These are phyloP conservation scores for Mycena crocata DNA, from an alignment of 768 basidiomycete species.

Conservation along the genomic window DNA sequence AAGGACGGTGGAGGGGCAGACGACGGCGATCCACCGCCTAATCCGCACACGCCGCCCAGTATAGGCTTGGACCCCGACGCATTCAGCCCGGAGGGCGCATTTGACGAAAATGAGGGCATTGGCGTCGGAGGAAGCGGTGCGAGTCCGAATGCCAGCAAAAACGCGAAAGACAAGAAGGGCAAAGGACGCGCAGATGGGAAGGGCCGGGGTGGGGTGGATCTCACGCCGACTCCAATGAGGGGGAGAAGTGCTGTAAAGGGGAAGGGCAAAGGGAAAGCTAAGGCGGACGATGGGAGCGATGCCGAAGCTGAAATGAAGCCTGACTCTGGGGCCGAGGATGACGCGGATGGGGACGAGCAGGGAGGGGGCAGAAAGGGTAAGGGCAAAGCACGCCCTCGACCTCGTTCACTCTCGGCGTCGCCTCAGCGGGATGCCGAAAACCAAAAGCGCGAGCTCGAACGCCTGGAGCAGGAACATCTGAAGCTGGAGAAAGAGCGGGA, in stretches of 20 bases:
- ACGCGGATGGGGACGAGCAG: background rate
- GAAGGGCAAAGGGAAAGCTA: constrained; percentile 7
- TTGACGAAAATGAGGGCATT: background rate
- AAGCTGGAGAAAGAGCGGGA: constrained; percentile 18
- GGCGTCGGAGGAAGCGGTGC: too few relatives aligned
- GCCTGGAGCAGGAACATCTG: constrained; percentile 33
- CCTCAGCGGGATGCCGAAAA: constrained; percentile 40
- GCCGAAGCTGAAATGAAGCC: too few relatives aligned
- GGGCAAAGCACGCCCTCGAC: constrained; percentile 18
- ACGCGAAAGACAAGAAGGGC: constrained; percentile 3
- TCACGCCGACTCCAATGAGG: constrained; percentile 43
- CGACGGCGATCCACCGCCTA: constrained; percentile 35
- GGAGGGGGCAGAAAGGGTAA: constrained; percentile 49
- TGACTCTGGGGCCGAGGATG: too few relatives aligned
- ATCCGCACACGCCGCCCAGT: too few relatives aligned
- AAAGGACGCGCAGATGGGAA: constrained; percentile 27
- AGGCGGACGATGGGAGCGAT: background rate
- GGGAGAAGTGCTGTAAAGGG: constrained; percentile 34
- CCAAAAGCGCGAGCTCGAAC: constrained; percentile 43
- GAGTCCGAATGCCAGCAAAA: too few relatives aligned
- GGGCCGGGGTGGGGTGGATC: constrained; percentile 18
- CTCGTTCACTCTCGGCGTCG: too few relatives aligned
- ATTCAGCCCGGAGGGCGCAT: background rate
- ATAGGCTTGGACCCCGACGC: too few relatives aligned
- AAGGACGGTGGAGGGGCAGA: constrained; percentile 45